Conservation (phyloP, 2,329 filamentous ascomycete genomes). For the Fusarium verrucosum region DNA sequence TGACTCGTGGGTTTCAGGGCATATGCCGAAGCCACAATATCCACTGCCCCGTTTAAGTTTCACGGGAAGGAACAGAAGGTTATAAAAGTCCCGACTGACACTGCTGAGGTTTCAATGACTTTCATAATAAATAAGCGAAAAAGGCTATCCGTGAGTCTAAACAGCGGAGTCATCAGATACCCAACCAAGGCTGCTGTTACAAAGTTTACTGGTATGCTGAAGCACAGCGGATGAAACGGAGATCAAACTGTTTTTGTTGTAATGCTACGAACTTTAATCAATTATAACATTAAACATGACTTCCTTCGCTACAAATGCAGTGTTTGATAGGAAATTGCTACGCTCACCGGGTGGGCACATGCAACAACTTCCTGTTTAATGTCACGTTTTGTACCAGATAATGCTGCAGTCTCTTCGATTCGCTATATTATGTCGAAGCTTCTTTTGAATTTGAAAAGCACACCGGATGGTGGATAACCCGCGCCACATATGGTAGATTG, state of each 20-base stretch:
- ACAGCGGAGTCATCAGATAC: background rate
- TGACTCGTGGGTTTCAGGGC: background rate
- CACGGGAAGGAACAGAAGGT: background rate
- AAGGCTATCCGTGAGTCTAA: no score
- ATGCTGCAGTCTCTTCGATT: no score
- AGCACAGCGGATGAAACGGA: background rate
- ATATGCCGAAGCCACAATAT: background rate
- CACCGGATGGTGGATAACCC: no score
- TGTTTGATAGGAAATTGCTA: no score
- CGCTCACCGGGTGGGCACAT: no score
- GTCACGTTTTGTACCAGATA: no score
- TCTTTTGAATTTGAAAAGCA: no score
- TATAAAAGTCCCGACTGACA: background rate
- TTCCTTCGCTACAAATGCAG: no score
- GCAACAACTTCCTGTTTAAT: no score
- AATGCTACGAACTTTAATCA: background rate
- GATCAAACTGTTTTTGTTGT: background rate
- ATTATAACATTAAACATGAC: background rate
- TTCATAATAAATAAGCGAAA: background rate
- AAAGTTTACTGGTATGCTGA: background rate
- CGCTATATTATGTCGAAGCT: no score
- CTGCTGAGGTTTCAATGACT: background rate
- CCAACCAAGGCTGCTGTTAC: background rate
- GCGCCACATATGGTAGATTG: no score
- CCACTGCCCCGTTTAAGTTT: background rate